phyloP scores from a whole-genome alignment of 768 basidiomycete species.

The Termitomyces sp. region DNA sequence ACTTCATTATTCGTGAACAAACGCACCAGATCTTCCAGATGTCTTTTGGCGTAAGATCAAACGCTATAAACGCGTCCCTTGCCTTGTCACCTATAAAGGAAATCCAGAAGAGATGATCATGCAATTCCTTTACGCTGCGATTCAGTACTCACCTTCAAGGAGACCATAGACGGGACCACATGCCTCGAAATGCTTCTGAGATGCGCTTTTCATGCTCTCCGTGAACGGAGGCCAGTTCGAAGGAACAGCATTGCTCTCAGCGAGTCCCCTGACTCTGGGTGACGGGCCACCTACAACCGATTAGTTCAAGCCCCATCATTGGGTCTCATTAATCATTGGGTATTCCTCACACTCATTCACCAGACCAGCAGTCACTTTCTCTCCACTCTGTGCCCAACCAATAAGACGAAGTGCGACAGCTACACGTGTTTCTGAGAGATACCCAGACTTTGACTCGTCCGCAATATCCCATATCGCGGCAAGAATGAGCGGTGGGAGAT shows the following conservation, averaged over 20 bases:
- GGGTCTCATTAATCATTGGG: background rate
- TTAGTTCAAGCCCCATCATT: background rate
- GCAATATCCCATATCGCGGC: conserved; percentile 62
- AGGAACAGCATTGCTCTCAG: conserved; percentile 1
- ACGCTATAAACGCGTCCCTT: conserved; percentile 58
- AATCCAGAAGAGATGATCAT: background rate
- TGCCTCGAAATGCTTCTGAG: conserved; percentile 45
- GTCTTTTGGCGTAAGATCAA: conserved; percentile 50
- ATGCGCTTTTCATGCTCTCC: conserved; percentile 48
- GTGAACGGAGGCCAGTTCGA: conserved; percentile 39
- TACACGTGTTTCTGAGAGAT: conserved; percentile 49
- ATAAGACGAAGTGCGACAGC: conserved; percentile 58
- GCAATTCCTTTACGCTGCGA: background rate
- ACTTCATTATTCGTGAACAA: background rate
- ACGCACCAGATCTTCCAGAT: conserved; percentile 59
- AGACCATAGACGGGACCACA: conserved; percentile 48
- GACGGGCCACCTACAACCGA: conserved; percentile 46
- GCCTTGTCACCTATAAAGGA: conserved; percentile 47
- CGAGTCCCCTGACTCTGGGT: conserved; percentile 28
- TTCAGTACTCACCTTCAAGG: conserved; percentile 38
- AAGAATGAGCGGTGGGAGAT: conserved; percentile 47
- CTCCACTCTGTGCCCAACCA: conserved; percentile 58
- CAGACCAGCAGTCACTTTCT: conserved; percentile 33
- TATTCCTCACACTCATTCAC: conserved; percentile 39
- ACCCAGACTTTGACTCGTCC: conserved; percentile 54